phyloP scores from a whole-genome alignment of 2,329 filamentous ascomycete genomes.

The Hypoxylon sp. region DNA sequence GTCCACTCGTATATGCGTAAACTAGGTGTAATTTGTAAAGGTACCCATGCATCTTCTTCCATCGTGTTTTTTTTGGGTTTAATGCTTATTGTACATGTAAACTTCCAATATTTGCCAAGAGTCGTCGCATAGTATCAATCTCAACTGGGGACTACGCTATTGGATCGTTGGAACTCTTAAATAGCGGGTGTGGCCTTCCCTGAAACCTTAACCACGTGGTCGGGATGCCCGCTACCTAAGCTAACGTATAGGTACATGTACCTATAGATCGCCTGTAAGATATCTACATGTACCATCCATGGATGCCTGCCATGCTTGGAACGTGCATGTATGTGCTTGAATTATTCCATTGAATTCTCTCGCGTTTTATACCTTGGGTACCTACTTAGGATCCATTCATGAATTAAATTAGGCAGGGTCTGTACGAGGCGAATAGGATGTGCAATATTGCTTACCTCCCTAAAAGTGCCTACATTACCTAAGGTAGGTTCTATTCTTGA shows the following conservation, averaged over 20 bases:
- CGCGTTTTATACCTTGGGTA: too few relatives aligned
- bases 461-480: not conserved
- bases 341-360: too few relatives aligned
- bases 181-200: conserved; percentile 29
- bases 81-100: not conserved
- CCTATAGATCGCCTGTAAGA: not conserved
- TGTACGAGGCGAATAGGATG: not conserved
- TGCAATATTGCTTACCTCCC: not conserved
- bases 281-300: not conserved
- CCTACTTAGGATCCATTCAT: too few relatives aligned
- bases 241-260: too few relatives aligned
- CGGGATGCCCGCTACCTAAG: conserved; percentile 10
- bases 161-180: conserved; percentile 21
- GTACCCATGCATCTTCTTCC: not conserved
- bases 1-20: not conserved
- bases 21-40: not conserved
- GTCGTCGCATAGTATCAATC: conserved; percentile 9
- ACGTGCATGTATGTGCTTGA: not conserved
- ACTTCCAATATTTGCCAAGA: conserved; percentile 1
- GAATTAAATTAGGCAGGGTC: too few relatives aligned
- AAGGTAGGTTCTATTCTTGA: too few relatives aligned
- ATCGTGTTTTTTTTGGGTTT: not conserved
- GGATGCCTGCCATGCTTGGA: not conserved
- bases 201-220: conserved; percentile 42
- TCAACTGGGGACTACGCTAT: conserved; percentile 7